Conservation (phyloP, 2,329 filamentous ascomycete genomes). For the Drechmeria coniospora region DNA sequence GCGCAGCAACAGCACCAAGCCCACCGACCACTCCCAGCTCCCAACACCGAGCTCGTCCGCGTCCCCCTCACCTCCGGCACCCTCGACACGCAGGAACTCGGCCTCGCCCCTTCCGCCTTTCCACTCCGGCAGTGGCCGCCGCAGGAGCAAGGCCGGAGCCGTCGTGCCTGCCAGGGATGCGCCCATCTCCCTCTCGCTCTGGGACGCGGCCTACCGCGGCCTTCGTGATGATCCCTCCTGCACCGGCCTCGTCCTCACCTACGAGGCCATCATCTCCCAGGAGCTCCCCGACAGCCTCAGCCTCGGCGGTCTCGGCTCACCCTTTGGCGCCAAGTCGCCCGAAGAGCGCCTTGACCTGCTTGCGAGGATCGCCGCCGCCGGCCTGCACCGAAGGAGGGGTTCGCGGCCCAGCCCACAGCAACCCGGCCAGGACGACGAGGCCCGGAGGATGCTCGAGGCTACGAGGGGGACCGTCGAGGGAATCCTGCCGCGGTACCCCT, state of each 20-base stretch:
- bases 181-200: conserved; percentile 13
- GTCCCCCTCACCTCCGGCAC: not conserved
- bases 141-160: not conserved
- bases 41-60: not conserved
- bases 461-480: conserved; percentile 13
- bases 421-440: conserved; percentile 10
- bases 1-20: conserved; percentile 3
- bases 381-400: conserved; percentile 14
- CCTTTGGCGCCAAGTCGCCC: conserved; percentile 8
- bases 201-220: conserved; percentile 19
- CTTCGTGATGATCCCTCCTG: conserved; percentile 15
- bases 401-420: conserved; percentile 13
- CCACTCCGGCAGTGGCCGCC: not conserved
- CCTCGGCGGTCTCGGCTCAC: conserved; percentile 12
- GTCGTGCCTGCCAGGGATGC: conserved; percentile 3
- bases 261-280: conserved; percentile 20
- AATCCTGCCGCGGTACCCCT: conserved; percentile 11
- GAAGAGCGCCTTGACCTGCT: conserved; percentile 15
- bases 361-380: conserved; percentile 13
- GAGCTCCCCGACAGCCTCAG: conserved; percentile 18
- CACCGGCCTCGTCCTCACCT: conserved; percentile 16
- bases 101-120: too few relatives aligned
- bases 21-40: not conserved
- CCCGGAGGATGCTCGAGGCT: conserved; percentile 13
- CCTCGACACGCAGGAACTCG: too few relatives aligned